A percentile compares a stretch with the other conserved stretches of the same genome.
Conservation (phyloP, 202 grass and related monocot species). For the Zizania palustris region DNA sequence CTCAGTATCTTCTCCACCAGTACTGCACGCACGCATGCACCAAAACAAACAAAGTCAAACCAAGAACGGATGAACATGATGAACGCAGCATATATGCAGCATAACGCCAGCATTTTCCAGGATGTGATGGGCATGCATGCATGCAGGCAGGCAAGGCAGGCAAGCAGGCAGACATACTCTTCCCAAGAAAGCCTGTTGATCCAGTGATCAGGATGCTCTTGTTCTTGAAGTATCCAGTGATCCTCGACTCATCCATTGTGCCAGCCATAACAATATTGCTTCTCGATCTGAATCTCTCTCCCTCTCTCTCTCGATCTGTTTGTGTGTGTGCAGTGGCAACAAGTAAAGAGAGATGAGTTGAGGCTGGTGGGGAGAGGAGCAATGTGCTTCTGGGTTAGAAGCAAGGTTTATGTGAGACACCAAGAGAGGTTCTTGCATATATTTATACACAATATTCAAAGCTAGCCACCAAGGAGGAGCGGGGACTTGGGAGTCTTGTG, state of each 20-base stretch:
- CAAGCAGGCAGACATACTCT: constrained; percentile 61
- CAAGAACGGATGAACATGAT: neutral
- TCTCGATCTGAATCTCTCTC: too few species aligned
- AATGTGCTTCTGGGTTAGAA: too few species aligned
- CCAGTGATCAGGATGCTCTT: constrained; percentile 90
- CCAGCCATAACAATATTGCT: constrained; percentile 35
- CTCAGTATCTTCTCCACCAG: constrained; percentile 84
- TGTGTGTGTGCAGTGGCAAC: neutral
- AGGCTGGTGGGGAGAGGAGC: too few species aligned
- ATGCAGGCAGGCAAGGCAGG: too few species aligned
- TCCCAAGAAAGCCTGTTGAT: constrained; percentile 85
- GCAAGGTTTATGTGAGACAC: too few species aligned
- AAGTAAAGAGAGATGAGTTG: neutral
- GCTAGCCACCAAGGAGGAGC: too few species aligned
- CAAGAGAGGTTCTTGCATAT: constrained; percentile 1
- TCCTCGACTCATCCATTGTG: constrained; percentile 52
- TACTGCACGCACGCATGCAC: constrained; percentile 37
- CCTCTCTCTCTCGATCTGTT: neutral
- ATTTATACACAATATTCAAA: constrained; percentile 48
- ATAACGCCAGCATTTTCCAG: neutral
- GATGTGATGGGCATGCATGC: too few species aligned
- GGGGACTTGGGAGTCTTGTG: neutral
- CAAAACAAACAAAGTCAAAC: neutral
- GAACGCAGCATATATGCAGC: neutral
- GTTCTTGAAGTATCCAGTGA: constrained; percentile 69